Conservation (phyloP, 495 filamentous ascomycete species). For the Hypoxylon cercidicola region DNA sequence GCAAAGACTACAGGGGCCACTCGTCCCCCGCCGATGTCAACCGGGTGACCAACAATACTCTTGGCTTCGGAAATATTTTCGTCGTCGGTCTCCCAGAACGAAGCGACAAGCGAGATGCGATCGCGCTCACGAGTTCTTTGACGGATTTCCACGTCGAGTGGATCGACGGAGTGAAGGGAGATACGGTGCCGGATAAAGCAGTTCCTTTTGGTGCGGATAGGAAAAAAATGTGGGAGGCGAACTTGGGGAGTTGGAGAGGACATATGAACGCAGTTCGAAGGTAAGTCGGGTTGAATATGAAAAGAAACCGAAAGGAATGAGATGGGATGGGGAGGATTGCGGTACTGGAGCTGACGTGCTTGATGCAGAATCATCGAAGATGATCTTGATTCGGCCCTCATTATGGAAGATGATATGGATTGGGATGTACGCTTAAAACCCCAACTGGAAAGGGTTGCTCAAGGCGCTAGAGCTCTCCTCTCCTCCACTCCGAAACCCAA, state of each 20-base stretch:
- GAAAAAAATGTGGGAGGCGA: slow-evolving; percentile 33
- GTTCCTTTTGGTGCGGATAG: slow-evolving; percentile 30
- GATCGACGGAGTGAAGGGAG: slow-evolving; percentile 49
- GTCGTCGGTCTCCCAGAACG: slow-evolving; percentile 51
- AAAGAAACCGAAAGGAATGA: no score
- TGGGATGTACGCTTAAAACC: slow-evolving; percentile 58
- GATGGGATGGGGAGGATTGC: no score
- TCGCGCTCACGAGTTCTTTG: slow-evolving; percentile 46
- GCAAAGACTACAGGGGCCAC: slow-evolving; percentile 25
- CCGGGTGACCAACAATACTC: slow-evolving; percentile 40
- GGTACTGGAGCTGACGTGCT: background rate
- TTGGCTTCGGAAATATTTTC: slow-evolving; percentile 50
- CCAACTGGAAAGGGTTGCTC: slow-evolving; percentile 44
- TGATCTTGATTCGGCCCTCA: slow-evolving; percentile 54
- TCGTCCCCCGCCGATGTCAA: slow-evolving; percentile 23
- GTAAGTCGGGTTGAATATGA: slow-evolving; percentile 20
- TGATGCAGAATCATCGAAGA: slow-evolving; percentile 50
- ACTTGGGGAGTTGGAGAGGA: slow-evolving; percentile 52
- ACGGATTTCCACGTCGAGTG: slow-evolving; percentile 50
- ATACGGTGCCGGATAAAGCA: slow-evolving; percentile 47
- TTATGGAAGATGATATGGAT: slow-evolving; percentile 61
- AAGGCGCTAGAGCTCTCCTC: slow-evolving; percentile 41
- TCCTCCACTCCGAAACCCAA: slow-evolving; percentile 20
- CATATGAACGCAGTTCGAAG: slow-evolving; percentile 50
- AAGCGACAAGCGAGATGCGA: slow-evolving; percentile 53